phyloP scores from a whole-genome alignment of 1,139 yeast species.

The Debaryomycetaceae sp. region DNA sequence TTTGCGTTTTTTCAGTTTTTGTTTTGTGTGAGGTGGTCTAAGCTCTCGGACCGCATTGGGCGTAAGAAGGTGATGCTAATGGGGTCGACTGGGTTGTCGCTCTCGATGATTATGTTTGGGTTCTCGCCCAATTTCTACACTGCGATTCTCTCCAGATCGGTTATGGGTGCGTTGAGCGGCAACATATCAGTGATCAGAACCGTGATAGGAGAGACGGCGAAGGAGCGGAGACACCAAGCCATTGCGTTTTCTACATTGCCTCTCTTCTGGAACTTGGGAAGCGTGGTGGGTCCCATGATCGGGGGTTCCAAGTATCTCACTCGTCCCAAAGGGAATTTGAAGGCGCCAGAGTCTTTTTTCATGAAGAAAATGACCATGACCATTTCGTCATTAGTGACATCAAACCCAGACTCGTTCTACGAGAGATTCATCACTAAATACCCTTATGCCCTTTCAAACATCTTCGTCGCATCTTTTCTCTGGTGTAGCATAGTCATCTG shows the following conservation, averaged over 20 bases:
- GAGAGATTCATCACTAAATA: slow-evolving; percentile 32
- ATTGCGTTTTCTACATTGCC: slow-evolving; percentile 35
- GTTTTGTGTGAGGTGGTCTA: slow-evolving; percentile 37
- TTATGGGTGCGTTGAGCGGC: slow-evolving; percentile 35
- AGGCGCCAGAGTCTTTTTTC: not conserved
- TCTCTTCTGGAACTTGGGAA: slow-evolving; percentile 32
- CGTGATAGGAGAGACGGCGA: slow-evolving; percentile 34
- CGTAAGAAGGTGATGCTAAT: slow-evolving; percentile 28
- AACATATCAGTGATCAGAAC: slow-evolving; percentile 37
- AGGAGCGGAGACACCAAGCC: slow-evolving; percentile 35
- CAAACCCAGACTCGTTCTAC: slow-evolving; percentile 9
- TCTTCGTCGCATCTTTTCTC: slow-evolving; percentile 47
- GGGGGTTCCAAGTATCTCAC: slow-evolving; percentile 46
- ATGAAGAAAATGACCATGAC: slow-evolving; percentile 6
- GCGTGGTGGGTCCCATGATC: slow-evolving; percentile 54
- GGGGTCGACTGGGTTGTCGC: slow-evolving; percentile 32
- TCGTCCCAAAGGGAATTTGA: not conserved
- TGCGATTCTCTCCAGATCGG: slow-evolving; percentile 30
- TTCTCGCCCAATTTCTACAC: slow-evolving; percentile 30
- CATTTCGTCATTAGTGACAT: not conserved
- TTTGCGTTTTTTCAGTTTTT: slow-evolving; percentile 37
- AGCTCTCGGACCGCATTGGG: slow-evolving; percentile 28
- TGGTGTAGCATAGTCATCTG: slow-evolving; percentile 38
- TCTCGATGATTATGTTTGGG: slow-evolving; percentile 29
- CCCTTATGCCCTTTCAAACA: slow-evolving; percentile 61